Percentiles rank a stretch among this genome's conserved stretches.
Evolutionary conservation across 208 protist species (phyloP).

Genomic region (Acanthamoeba triangularis): DNA sequence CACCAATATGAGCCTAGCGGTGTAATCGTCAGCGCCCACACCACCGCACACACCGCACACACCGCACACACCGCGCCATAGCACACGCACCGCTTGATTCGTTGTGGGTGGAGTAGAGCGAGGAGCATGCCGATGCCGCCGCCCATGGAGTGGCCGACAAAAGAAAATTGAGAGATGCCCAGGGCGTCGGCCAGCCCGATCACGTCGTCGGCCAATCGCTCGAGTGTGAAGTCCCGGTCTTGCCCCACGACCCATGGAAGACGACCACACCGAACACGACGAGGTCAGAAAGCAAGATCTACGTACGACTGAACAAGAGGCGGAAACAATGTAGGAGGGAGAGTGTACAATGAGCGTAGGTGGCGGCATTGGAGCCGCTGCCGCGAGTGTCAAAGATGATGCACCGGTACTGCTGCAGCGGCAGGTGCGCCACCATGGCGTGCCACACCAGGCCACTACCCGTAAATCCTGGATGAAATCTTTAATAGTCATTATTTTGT

Average conservation of each 20-base stretch:
- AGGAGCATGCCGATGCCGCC: constrained; percentile 66
- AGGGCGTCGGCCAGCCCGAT: constrained; percentile 44
- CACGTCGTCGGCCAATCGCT: constrained; percentile 40
- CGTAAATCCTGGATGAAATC: constrained; percentile 49
- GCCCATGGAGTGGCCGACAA: constrained; percentile 56
- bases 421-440: background rate
- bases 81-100: constrained; percentile 9
- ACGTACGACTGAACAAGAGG: background rate
- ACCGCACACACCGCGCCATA: no score
- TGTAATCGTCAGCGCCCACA: no score
- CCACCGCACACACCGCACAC: no score
- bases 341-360: constrained; percentile 7
- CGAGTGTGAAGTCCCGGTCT: constrained; percentile 29
- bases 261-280: background rate
- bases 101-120: constrained; percentile 24
- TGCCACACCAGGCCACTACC: constrained; percentile 44
- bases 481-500: no score
- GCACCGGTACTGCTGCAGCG: background rate
- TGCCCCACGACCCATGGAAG: background rate
- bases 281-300: background rate
- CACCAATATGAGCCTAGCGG: background rate
- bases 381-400: constrained; percentile 39
- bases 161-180: constrained; percentile 7
- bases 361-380: background rate
- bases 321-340: background rate